Base-by-base conservation (phyloP, 2,329 filamentous ascomycete genomes). In the Drechslera avenae region DNA sequence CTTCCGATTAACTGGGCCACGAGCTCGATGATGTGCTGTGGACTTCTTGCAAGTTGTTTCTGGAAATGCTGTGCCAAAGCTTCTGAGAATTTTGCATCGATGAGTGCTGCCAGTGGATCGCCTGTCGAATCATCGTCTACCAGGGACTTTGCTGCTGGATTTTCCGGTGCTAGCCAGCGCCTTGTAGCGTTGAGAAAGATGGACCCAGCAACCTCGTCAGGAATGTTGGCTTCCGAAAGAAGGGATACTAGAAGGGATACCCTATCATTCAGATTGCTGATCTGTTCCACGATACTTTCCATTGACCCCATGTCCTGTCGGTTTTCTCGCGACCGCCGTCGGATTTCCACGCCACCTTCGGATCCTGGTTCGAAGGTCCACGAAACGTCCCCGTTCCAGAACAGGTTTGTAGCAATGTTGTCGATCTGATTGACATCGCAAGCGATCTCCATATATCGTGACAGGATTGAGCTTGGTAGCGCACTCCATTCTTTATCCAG, bases 281-380 rank as follows among this genome's bases (percentile, higher is more conserved):
- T 68, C 3, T 59, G 63, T n/a, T 57, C 48, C 91, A 97, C 87
- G 87, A 97, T 82, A 7, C 46, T 52, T 2, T 55, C 50, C 46
- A 71, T 59, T 82, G 95, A 77, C 88, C 93, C 21, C 10, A 31
- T 31, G 3, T 17, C 73, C 87, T 90, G 73, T 87, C 87, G 72
- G 84, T 94, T 78, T 86, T 95, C 82, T 88, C 94, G 82, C 87
- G 92, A 83, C 83, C 65, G 52, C 50, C 59, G 56, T 18, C 77
- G 76, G 13, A 85, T 78, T 34, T 85, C 79, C 14, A 90, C 75
- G 0, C 76, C 76, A 4, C 79, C 79, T 21, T 80, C 70, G 0
- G 69, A 65, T 0, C 72, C 74, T 1, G 73, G 64, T 2, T 75
- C 77, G 59, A 82, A 89, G 10, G 65, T 68, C 87, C 87, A 90